Conservation (phyloP, 2,329 filamentous ascomycete species). For the Sporothrix inflata region DNA sequence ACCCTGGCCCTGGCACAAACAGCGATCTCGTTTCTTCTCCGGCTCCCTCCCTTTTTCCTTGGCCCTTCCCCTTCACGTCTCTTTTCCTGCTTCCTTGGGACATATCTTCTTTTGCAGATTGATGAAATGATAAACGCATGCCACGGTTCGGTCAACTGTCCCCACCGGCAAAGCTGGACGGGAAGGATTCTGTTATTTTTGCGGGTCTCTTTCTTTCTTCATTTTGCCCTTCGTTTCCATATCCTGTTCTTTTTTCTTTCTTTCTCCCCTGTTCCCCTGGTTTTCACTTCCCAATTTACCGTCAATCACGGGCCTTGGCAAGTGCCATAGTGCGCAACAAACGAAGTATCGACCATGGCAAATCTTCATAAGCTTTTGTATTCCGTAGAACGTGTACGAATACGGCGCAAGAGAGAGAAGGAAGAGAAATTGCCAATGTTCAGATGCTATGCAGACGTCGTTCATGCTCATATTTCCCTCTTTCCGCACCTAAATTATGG, state of each 20-base stretch:
- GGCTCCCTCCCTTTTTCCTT: neutral
- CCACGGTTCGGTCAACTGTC: conserved; percentile 1
- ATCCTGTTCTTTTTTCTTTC: neutral
- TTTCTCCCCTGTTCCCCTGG: no score
- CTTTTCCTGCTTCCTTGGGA: neutral
- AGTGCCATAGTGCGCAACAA: neutral
- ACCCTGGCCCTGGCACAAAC: neutral
- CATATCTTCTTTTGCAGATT: neutral
- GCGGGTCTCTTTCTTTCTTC: neutral
- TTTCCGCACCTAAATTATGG: neutral
- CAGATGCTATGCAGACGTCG: neutral
- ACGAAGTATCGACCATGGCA: neutral
- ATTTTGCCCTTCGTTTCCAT: neutral
- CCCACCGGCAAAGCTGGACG: neutral
- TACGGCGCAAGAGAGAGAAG: neutral
- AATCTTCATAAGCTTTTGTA: neutral
- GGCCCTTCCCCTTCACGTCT: neutral
- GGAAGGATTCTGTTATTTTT: conserved; percentile 1
- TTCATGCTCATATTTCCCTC: neutral
- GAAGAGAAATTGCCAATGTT: neutral
- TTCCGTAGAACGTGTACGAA: neutral
- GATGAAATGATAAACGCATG: neutral
- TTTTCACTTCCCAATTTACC: neutral
- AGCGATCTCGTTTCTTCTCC: neutral
- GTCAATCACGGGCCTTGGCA: neutral